A percentile compares a stretch with the other conserved stretches of the same genome.
Conservation (phyloP, 2,329 filamentous ascomycete species). For the Tolypocladium pustulatum region DNA sequence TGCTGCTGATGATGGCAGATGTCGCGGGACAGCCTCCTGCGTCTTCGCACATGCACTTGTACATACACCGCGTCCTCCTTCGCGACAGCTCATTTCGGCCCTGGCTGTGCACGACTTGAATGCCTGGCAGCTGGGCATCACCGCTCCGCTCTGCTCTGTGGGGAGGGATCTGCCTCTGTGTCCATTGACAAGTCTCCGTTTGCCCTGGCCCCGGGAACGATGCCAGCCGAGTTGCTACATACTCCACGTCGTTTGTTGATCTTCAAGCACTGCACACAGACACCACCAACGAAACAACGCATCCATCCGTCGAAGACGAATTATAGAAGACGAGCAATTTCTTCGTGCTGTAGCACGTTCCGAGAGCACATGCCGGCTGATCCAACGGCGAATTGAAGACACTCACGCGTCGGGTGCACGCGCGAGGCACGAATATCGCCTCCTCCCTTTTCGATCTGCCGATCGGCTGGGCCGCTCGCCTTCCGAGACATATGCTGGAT, state of each 20-base stretch:
- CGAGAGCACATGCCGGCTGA: not conserved
- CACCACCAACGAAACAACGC: not conserved
- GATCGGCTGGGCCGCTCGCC: not conserved
- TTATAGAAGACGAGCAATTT: not conserved
- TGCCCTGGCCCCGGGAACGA: not conserved
- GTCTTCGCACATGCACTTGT: too few species aligned
- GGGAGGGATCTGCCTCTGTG: not conserved
- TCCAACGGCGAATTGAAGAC: not conserved
- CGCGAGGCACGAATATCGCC: not conserved
- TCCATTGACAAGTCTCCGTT: not conserved
- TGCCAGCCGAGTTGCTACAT: not conserved
- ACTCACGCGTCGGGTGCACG: not conserved
- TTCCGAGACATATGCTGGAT: not conserved
- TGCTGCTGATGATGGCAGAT: too few species aligned
- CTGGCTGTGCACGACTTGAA: too few species aligned
- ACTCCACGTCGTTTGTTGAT: not conserved
- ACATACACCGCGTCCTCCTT: not conserved
- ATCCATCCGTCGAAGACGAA: not conserved
- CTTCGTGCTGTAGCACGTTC: not conserved
- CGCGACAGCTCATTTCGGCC: not conserved
- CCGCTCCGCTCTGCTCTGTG: too few species aligned
- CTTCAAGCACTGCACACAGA: not conserved
- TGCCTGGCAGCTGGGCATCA: too few species aligned
- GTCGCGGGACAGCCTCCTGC: too few species aligned
- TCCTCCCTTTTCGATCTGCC: not conserved